Conservation (phyloP, 176 grass and related monocot genomes). For the Themeda triandra region DNA sequence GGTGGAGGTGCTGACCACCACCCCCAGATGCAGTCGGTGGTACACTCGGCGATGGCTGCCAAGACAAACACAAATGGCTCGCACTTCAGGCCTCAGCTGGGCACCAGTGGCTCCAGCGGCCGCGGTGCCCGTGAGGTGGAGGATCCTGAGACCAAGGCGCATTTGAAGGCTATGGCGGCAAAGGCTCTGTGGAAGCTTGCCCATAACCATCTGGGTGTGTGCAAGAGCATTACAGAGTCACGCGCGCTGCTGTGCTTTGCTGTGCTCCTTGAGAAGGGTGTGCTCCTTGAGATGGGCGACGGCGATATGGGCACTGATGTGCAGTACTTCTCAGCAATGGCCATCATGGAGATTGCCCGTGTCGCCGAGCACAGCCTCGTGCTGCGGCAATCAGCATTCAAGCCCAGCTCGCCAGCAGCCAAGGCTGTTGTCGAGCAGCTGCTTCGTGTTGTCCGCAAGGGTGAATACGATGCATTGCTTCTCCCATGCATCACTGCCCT, state of each 20-base stretch:
- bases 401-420: constrained; percentile 66
- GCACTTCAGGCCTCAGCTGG: constrained; percentile 31
- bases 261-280: constrained; percentile 78
- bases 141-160: constrained; percentile 57
- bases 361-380: constrained; percentile 67
- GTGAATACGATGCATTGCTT: constrained; percentile 56
- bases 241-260: constrained; percentile 85
- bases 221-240: constrained; percentile 88
- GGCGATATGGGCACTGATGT: constrained; percentile 45
- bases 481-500: constrained; percentile 71
- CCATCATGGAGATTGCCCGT: constrained; percentile 71
- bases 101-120: constrained; percentile 33
- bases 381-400: constrained; percentile 75
- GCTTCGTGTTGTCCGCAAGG: constrained; percentile 53
- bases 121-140: constrained; percentile 46
- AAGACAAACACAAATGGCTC: constrained; percentile 32
- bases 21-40: constrained; percentile 65
- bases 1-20: background rate
- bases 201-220: constrained; percentile 53
- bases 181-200: constrained; percentile 74
- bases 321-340: constrained; percentile 68
- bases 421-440: constrained; percentile 87
- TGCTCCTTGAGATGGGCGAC: constrained; percentile 80
- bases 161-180: constrained; percentile 83
- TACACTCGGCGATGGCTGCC: constrained; percentile 62